Evolutionary conservation across 371 early-diverging fungal genomes (phyloP), one percentile per base, ranked within the genome.

Genomic region (Lichtheimia corymbifera): DNA sequence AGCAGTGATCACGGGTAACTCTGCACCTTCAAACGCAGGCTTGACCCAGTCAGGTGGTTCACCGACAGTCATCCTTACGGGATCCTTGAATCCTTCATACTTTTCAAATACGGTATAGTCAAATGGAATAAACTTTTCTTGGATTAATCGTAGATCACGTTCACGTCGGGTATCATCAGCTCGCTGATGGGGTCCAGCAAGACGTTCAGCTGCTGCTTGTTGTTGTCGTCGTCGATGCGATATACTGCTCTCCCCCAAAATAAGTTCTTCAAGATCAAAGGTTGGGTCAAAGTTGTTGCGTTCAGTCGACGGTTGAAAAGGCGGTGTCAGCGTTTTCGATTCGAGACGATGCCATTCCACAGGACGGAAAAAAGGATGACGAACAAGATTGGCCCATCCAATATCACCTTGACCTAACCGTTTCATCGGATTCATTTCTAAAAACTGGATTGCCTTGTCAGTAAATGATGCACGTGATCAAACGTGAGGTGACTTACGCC

Each of bases 251-350:
- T 94, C 92, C 65, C 96, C 97, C 28, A 95, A 76, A 40, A 96
- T 69, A 40, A 95, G 75, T 61, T 98, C 97, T 58, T 97, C 97
- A 28, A 97, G 71, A 61, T 97, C 97, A 73, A 93, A 91, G 4
- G 94, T 93, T 2, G 94, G 90, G 74, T 98, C 97, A 79, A 97
- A 98, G 58, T 93, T 92, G 61, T 88, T 85, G 42, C 82, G 83
- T 50, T 91, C 87, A 40, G 84, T 74, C 27, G 84, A 64, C 18
- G 86, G 85, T 52, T 72, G 73, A 72, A 88, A 91, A 3, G 83
- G 83, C 18, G 91, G 88, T 20, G 55, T 63, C 7, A 80, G 40
- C 3, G 66, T 62, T 58, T 84, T 84, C 14, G 63, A 58, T 53
- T 80, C 76, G 5, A 87, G 57, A 28, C 58, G 66, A 7, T 56